Conservation (phyloP, 2,329 filamentous ascomycete genomes). For the Biscogniauxia sp. region DNA sequence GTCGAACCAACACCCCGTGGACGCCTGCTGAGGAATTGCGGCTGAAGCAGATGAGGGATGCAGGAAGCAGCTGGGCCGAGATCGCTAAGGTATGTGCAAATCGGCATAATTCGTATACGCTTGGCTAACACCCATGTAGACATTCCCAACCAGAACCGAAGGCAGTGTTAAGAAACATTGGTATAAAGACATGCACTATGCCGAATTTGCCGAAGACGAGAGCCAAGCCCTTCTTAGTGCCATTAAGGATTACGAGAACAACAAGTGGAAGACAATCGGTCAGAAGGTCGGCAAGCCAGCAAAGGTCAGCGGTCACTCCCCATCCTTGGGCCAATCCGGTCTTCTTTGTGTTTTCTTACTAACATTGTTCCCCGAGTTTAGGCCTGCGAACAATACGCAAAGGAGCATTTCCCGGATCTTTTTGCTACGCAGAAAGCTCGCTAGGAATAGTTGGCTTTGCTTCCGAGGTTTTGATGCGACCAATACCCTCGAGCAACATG, state of each 20-base stretch:
- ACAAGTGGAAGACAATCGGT: conserved; percentile 98
- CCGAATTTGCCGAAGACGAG: conserved; percentile 96
- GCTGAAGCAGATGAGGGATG: conserved; percentile 90
- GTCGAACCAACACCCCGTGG: conserved; percentile 98
- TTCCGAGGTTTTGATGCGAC: conserved; percentile 1
- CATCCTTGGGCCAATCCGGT: not conserved
- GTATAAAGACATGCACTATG: conserved; percentile 99
- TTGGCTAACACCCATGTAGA: conserved; percentile 47
- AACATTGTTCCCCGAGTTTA: conserved; percentile 32
- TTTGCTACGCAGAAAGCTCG: conserved; percentile 30
- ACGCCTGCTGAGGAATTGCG: conserved; percentile 90
- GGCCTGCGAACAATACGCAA: conserved; percentile 91
- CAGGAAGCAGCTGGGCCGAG: conserved; percentile 92
- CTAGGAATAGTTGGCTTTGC: conserved; percentile 15
- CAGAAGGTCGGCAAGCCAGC: conserved; percentile 97
- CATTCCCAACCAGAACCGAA: conserved; percentile 89
- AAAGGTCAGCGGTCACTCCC: conserved; percentile 59
- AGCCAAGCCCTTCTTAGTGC: conserved; percentile 80
- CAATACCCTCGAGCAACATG: not conserved
- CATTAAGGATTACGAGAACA: conserved; percentile 98
- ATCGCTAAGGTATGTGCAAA: conserved; percentile 77
- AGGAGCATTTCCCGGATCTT: conserved; percentile 77
- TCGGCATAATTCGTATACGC: not conserved
- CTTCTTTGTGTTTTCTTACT: conserved; percentile 5
- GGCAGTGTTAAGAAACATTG: conserved; percentile 99